Evolutionary conservation across 164 flowering plant genomes (phyloP).

Genomic region (Nymphaea thermarum): DNA sequence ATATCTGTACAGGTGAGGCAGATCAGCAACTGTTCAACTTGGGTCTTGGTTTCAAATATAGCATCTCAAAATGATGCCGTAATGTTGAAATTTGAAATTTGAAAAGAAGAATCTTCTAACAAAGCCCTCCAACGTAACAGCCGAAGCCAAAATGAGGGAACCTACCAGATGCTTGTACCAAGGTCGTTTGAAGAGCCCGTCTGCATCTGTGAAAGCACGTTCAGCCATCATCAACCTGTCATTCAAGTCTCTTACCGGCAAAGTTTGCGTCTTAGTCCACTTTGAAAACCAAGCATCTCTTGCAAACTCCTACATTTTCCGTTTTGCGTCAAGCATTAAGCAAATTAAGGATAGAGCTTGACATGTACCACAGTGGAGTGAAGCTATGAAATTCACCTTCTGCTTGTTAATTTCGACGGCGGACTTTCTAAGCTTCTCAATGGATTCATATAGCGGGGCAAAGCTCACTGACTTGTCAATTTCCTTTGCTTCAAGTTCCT

Average conservation of each 20-base stretch:
- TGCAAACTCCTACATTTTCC: constrained; percentile 25
- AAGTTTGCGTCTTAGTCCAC: constrained; percentile 18
- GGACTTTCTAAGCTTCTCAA: constrained; percentile 40
- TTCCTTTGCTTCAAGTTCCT: constrained; percentile 27
- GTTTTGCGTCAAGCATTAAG: neutral
- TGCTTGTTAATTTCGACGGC: constrained; percentile 30
- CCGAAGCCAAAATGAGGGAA: neutral
- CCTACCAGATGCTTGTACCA: constrained; percentile 83
- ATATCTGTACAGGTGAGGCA: constrained; percentile 29
- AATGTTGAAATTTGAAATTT: too few relatives aligned
- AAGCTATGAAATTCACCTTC: constrained; percentile 26
- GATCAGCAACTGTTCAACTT: neutral
- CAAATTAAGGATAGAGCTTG: neutral
- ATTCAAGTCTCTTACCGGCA: constrained; percentile 45
- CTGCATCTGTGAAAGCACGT: constrained; percentile 59
- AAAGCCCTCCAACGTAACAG: too few relatives aligned
- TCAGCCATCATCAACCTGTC: constrained; percentile 77
- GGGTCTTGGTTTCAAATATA: too few relatives aligned
- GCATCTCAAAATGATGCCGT: too few relatives aligned
- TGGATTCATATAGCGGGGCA: constrained; percentile 44
- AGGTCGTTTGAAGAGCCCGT: constrained; percentile 44
- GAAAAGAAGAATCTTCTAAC: too few relatives aligned
- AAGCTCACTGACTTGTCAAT: constrained; percentile 23
- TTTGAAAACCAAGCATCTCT: constrained; percentile 25
- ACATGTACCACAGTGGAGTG: neutral